phyloP scores from a whole-genome alignment of 2,329 filamentous ascomycete genomes.

The Fusarium sp. region DNA sequence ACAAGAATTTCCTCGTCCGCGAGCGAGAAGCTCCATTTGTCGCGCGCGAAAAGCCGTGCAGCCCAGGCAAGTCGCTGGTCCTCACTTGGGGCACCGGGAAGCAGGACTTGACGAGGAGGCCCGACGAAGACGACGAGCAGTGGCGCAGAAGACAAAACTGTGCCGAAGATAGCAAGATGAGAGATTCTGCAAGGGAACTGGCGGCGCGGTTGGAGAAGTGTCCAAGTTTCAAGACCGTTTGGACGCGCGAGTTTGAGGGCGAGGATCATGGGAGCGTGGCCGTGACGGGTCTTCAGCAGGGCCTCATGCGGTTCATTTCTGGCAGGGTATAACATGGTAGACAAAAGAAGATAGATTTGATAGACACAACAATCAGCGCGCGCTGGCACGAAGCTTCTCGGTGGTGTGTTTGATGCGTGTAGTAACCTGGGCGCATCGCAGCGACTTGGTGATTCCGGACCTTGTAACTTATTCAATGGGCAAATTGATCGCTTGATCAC shows the following conservation, averaged over 20 bases:
- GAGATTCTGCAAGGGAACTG: constrained; percentile 28
- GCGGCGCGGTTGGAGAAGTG: constrained; percentile 30
- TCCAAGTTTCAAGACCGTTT: constrained; percentile 31
- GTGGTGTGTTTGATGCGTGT: not conserved
- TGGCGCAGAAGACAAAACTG: constrained; percentile 44
- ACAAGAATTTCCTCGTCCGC: constrained; percentile 51
- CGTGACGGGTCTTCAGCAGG: constrained; percentile 35
- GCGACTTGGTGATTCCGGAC: too few relatives aligned
- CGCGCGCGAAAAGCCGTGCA: constrained; percentile 6
- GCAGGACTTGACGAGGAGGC: constrained; percentile 42
- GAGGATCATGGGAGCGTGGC: constrained; percentile 44
- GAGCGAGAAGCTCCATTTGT: constrained; percentile 46
- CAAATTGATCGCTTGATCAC: too few relatives aligned
- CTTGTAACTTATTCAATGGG: too few relatives aligned
- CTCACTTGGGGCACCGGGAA: constrained; percentile 47
- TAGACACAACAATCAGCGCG: not conserved
- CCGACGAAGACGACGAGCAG: constrained; percentile 44
- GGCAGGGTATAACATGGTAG: constrained; percentile 11
- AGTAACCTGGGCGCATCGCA: too few relatives aligned
- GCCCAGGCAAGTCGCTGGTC: constrained; percentile 46
- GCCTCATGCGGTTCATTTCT: constrained; percentile 37
- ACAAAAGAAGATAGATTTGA: not conserved
- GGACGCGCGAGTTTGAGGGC: constrained; percentile 38
- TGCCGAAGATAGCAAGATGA: constrained; percentile 41
- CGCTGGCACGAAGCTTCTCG: not conserved